A percentile compares a stretch with the other conserved stretches of the same genome.
Evolutionary conservation across 2,329 filamentous ascomycete species (phyloP).

Genomic region (Colletotrichum sp.): DNA sequence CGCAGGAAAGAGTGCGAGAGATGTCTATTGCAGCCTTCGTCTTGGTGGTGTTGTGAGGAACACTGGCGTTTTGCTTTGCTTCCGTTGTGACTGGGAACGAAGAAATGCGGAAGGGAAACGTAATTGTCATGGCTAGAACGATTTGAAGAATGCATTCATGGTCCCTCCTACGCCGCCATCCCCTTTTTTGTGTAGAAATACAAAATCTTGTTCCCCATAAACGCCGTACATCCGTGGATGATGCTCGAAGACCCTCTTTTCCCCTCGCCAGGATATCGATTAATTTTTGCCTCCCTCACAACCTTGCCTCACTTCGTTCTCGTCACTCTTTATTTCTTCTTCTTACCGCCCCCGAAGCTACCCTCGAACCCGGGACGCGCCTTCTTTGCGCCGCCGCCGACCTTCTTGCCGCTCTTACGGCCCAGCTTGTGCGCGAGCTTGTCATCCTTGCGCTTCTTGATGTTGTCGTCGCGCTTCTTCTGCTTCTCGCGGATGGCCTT

Average conservation of each 20-base stretch:
- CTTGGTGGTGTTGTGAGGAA: neutral
- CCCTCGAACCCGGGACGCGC: constrained; percentile 74
- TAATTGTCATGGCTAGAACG: constrained; percentile 13
- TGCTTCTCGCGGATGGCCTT: constrained; percentile 81
- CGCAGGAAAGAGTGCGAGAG: neutral
- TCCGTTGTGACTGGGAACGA: neutral
- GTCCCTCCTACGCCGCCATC: constrained; percentile 14
- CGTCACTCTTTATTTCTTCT: constrained; percentile 32
- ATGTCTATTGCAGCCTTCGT: neutral
- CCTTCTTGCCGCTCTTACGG: constrained; percentile 56
- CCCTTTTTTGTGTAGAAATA: neutral
- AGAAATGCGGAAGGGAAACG: neutral
- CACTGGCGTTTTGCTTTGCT: neutral
- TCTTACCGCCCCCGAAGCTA: constrained; percentile 62
- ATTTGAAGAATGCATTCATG: constrained; percentile 17
- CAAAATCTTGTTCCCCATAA: neutral
- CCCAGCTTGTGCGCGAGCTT: constrained; percentile 65
- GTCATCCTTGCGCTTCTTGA: constrained; percentile 76
- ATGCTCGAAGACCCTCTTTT: neutral
- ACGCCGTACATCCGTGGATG: constrained; percentile 15
- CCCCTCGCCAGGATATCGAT: constrained; percentile 1
- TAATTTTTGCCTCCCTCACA: neutral
- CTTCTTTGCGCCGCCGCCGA: constrained; percentile 48
- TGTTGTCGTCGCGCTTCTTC: constrained; percentile 81
- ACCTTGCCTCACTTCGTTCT: neutral